Base-by-base conservation (phyloP, 129 eudicot species). In the Chrysanthemum lavandulifolium region DNA sequence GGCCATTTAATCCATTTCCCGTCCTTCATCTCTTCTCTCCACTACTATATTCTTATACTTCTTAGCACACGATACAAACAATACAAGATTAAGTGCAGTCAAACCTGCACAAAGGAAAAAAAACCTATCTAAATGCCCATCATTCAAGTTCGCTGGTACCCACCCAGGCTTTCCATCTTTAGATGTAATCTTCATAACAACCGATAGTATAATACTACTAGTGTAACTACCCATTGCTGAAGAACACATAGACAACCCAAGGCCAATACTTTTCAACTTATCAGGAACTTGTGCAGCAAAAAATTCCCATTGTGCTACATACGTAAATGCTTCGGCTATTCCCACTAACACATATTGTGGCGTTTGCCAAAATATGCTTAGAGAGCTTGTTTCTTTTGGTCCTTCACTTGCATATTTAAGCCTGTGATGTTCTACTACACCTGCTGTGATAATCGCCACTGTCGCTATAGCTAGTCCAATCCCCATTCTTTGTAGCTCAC, bases 281-380 rank as follows among this genome's bases (percentile, higher is more conserved):
- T 88, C 95, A 0, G 95, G 95, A 19, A 83, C 83, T 79, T 88
- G 95, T 13, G 81, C 81, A 3, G 90, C 81, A 51, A 88, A 88
- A 56, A 85, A 85, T 49, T 88, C 90, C 88, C 90, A 85, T 52
- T 85, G 90, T 0, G 86, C 86, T 18, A 88, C 95, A 33, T 85
- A 85, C 23, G 83, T 82, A 72, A 88, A 85, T 12, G 90, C 88
- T 58, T 88, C 95, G 1, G 95, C 84, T 19, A 88, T 71, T 15
- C 95, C 90, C 49, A 85, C 90, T 5, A 88, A 84, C 36, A 88
- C 90, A 27, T 82, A 88, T 27, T 85, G 90, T 33, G 95, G 95
- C 2, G 83, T 79, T 73, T 85, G 94, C 90, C 94, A 87, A 61
- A 84, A 84, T 18, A 87, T 84, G 52, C 87, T 87, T 23, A 87